A percentile compares a stretch with the other conserved stretches of the same genome.
Evolutionary conservation across 163 green algal genomes (phyloP).

Genomic region (Chloroidium sp.): DNA sequence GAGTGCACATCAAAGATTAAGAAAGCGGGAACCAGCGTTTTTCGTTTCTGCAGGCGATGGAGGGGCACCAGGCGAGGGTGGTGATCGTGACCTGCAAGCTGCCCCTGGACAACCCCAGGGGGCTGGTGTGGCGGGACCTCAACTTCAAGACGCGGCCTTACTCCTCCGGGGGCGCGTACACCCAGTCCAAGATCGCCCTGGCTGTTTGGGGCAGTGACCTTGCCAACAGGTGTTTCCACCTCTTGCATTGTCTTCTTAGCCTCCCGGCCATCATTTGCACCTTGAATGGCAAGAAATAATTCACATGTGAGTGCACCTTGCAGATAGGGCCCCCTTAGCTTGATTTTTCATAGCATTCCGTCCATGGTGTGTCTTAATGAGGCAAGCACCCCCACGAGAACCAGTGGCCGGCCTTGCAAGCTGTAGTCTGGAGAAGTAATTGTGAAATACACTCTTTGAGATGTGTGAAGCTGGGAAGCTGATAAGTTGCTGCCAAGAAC

Average conservation of each 20-base stretch:
- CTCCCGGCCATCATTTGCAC: background rate
- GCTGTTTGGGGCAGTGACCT: background rate
- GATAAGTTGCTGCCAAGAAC: background rate
- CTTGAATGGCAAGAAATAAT: background rate
- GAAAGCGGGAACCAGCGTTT: too few relatives aligned
- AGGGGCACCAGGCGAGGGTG: too few relatives aligned
- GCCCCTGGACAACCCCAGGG: background rate
- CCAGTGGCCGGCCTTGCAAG: too few relatives aligned
- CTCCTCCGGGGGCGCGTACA: background rate
- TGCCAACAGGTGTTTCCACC: background rate
- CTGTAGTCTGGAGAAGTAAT: background rate
- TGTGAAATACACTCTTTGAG: background rate
- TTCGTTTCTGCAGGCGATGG: too few relatives aligned
- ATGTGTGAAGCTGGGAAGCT: background rate
- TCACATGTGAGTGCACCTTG: background rate
- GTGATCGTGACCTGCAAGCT: background rate
- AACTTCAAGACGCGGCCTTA: background rate
- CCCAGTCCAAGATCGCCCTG: conserved; percentile 1
- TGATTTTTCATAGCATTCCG: background rate
- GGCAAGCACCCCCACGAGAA: too few relatives aligned
- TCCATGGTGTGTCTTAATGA: background rate
- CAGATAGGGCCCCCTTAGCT: background rate
- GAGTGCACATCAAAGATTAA: too few relatives aligned
- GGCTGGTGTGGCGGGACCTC: background rate
- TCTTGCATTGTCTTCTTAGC: background rate